Evolutionary conservation across 2,329 filamentous ascomycete genomes (phyloP), one percentile per base, ranked within the genome.

Genomic region (Diaporthe aspalathi): DNA sequence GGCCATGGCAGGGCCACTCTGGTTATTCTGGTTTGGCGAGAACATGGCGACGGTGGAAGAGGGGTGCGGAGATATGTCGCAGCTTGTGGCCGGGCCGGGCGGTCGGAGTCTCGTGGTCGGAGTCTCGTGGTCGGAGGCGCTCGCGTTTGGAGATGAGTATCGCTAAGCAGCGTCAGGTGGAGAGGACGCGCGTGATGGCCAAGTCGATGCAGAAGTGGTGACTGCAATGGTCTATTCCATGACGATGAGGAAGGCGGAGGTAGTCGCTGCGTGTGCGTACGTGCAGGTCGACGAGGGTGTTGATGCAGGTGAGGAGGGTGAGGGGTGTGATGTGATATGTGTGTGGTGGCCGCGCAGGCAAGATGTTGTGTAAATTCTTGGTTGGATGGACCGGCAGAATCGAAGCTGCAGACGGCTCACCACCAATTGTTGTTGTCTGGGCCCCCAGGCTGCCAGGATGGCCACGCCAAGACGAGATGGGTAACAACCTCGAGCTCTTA

Each of bases 1-100:
- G 67, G 87, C 85, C 74, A 84, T 87, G 76, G 86, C 85, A 38
- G 88, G 85, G 75, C 86, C 86, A 76, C 85, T 84, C 74, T 86
- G 84, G 74, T 83, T 83, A 73, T 82, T 78, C 57, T 73, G 68
- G 16, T 87, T 82, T 57, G 89, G 84, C 68, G 88, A 89, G 81
- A 92, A 92, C 90, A 92, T 91, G 79, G 74, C 77, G 43, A 65
- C 45, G 45, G 29, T 45, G 22, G 69, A 52, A 54, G 68, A 62
- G 70, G 74, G 54, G 54, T 38, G 9, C 24, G 38, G 70, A 49
- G 67, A 45, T 38, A 53, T 72, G 49, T 69, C 69, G 53, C 71
- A 73, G 65, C n/a, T 57, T 49, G 45, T 50, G 60, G 43, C 27
- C n/a, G 40, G 47, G 29, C 20, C 60, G 60, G 43, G n/a, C 60